phyloP scores from a whole-genome alignment of 441 rosid genomes.

The Eutrema salsugineum region DNA sequence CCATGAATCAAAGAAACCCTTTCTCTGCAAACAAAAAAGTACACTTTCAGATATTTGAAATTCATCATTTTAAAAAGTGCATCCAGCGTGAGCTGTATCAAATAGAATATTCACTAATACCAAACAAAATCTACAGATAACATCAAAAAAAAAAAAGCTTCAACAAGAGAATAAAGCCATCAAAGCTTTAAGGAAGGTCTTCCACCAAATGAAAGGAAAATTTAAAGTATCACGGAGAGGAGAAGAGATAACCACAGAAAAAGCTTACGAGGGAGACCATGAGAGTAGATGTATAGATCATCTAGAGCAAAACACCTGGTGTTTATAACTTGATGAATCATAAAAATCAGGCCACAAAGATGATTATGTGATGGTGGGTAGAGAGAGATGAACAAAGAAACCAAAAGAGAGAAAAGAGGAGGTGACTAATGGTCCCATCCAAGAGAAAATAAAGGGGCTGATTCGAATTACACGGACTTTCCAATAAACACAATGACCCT shows the following conservation, averaged over 20 bases:
- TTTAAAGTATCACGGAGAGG: slow-evolving; percentile 12
- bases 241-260: slow-evolving; percentile 3
- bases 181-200: slow-evolving; percentile 12
- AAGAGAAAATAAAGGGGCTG: slow-evolving; percentile 12
- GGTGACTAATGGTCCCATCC: slow-evolving; percentile 15
- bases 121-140: neutral
- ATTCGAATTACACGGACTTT: slow-evolving; percentile 23
- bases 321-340: slow-evolving; percentile 3
- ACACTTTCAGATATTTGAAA: neutral
- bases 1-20: slow-evolving; percentile 47
- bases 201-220: slow-evolving; percentile 21
- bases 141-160: neutral
- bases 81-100: neutral
- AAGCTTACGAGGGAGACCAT: slow-evolving; percentile 24
- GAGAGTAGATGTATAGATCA: slow-evolving; percentile 7
- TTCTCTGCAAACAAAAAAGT: neutral
- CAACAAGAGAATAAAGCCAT: neutral
- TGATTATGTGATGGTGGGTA: slow-evolving; percentile 10
- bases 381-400: neutral
- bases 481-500: slow-evolving; percentile 22
- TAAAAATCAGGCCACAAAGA: slow-evolving; percentile 12
- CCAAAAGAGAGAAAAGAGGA: slow-evolving; percentile 20
- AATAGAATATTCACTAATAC: slow-evolving; percentile 5
- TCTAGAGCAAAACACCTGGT: slow-evolving; percentile 7
- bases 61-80: neutral